phyloP scores from a whole-genome alignment of 2,329 filamentous ascomycete species.

The Ophiocordyceps unilateralis region DNA sequence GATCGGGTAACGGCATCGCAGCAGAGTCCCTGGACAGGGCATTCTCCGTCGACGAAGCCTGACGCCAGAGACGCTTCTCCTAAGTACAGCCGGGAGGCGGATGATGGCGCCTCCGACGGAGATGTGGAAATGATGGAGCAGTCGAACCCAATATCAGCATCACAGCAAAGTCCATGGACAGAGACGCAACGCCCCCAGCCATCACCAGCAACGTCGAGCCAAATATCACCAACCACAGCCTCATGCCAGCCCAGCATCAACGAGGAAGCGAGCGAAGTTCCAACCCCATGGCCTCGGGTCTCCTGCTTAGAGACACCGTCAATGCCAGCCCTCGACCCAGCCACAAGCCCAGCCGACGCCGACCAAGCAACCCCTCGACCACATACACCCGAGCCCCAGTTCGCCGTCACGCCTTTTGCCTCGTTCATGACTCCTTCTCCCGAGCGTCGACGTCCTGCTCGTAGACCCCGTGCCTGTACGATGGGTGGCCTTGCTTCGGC shows the following conservation, averaged over 20 bases:
- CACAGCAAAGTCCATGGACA: conserved; percentile 5
- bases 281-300: neutral
- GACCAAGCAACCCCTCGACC: conserved; percentile 2
- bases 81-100: neutral
- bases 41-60: neutral
- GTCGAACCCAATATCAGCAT: neutral
- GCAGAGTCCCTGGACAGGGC: neutral
- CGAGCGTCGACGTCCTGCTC: conserved; percentile 7
- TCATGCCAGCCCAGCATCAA: neutral
- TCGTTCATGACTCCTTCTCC: conserved; percentile 34
- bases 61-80: no score
- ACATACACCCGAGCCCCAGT: conserved; percentile 27
- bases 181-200: neutral
- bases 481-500: conserved; percentile 13
- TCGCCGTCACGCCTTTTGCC: conserved; percentile 33
- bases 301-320: neutral
- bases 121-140: neutral
- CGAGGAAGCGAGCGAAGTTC: no score
- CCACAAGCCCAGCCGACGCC: neutral
- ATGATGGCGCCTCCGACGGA: neutral
- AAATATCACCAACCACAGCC: neutral
- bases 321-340: neutral
- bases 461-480: conserved; percentile 4
- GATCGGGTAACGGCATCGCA: neutral
- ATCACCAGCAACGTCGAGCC: no score